Evolutionary conservation across 164 flowering plant species (phyloP).

Genomic region (Kalanchoe fedtschenkoi): DNA sequence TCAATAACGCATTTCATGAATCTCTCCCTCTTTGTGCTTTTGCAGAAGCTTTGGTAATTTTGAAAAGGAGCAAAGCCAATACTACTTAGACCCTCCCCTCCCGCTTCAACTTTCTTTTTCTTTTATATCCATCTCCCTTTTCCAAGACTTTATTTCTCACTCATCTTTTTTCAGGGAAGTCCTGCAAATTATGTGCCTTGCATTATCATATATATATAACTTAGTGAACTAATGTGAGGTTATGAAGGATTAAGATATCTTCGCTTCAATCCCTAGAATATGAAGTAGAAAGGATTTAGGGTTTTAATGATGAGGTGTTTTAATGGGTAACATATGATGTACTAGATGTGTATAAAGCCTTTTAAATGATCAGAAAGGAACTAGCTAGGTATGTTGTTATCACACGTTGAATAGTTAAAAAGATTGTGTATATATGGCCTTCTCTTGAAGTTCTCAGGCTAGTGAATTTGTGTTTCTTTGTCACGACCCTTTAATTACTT

Average conservation of each 20-base stretch:
- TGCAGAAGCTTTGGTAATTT: not conserved
- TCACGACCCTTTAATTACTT: too few species aligned
- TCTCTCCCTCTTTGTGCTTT: conserved; percentile 4
- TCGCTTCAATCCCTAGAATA: not conserved
- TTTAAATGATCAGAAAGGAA: too few species aligned
- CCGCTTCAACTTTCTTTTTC: conserved; percentile 3
- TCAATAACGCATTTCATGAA: not conserved
- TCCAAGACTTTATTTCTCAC: conserved; percentile 5
- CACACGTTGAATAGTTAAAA: too few species aligned
- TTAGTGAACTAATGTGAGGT: not conserved
- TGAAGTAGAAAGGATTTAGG: not conserved
- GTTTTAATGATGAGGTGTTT: not conserved
- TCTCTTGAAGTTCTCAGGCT: too few species aligned
- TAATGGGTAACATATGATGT: too few species aligned
- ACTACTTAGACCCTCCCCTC: not conserved
- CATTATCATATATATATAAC: conserved; percentile 1
- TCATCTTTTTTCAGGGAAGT: not conserved
- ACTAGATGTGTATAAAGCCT: not conserved
- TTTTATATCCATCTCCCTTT: conserved; percentile 2
- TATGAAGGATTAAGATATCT: not conserved
- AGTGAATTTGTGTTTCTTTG: too few species aligned
- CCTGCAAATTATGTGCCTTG: not conserved
- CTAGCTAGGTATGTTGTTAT: not conserved
- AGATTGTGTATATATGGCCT: too few species aligned
- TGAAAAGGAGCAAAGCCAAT: not conserved